phyloP scores from a whole-genome alignment of 1,139 yeast genomes.

The Debaryomyces fabryi region DNA sequence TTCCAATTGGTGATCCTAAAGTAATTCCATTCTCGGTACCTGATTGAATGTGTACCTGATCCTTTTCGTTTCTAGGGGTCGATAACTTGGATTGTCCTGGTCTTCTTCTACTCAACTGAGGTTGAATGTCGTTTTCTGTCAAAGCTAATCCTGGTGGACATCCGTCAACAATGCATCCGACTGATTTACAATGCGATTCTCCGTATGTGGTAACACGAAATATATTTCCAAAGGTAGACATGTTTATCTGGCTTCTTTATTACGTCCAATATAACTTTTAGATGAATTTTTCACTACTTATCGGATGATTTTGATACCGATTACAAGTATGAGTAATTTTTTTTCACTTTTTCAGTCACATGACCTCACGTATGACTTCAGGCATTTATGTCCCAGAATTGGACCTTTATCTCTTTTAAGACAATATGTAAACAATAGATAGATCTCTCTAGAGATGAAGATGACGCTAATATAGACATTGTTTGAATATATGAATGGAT shows the following conservation, averaged over 20 bases:
- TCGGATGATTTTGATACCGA: neutral
- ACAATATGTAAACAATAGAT: slow-evolving; percentile 4
- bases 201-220: slow-evolving; percentile 90
- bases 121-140: slow-evolving; percentile 87
- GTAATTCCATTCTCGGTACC: slow-evolving; percentile 93
- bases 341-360: neutral
- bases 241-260: slow-evolving; percentile 13
- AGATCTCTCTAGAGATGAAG: neutral
- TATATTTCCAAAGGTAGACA: slow-evolving; percentile 50
- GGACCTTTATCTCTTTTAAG: neutral
- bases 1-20: slow-evolving; percentile 93
- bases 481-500: neutral
- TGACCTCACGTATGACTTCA: neutral
- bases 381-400: neutral
- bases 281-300: slow-evolving; percentile 1
- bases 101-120: slow-evolving; percentile 93
- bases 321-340: slow-evolving; percentile 2
- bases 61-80: slow-evolving; percentile 96
- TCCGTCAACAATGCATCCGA: slow-evolving; percentile 98
- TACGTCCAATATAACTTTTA: neutral
- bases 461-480: neutral
- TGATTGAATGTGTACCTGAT: slow-evolving; percentile 86
- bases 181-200: slow-evolving; percentile 97
- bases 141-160: slow-evolving; percentile 93
- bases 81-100: slow-evolving; percentile 94